A percentile compares a stretch with the other conserved stretches of the same genome.
phyloP scores from a whole-genome alignment of 148 eudicot genomes.

The Cornus suecica region DNA sequence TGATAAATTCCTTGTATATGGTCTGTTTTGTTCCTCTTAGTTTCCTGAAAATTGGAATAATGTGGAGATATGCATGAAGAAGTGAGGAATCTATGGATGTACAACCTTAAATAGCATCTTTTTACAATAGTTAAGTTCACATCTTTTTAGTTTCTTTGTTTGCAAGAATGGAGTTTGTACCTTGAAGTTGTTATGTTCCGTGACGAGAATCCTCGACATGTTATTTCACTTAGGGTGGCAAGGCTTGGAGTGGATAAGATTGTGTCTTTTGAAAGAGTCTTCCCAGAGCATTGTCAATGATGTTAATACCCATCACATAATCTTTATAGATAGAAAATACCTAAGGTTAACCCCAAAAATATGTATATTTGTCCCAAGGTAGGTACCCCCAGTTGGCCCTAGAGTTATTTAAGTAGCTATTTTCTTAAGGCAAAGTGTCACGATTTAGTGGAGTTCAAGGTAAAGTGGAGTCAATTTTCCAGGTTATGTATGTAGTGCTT shows the following conservation, averaged over 20 bases:
- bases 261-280: background rate
- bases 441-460: background rate
- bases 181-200: background rate
- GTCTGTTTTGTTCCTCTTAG: background rate
- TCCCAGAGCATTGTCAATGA: background rate
- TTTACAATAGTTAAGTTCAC: too few species aligned
- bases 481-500: too few species aligned
- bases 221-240: background rate
- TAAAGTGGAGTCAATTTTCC: background rate
- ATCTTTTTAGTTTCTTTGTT: too few species aligned
- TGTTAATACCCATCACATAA: background rate
- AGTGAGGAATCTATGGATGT: background rate
- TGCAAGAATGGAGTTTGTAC: background rate
- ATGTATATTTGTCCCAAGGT: background rate
- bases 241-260: too few species aligned
- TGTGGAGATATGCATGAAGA: background rate
- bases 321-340: background rate
- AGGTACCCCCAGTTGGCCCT: background rate
- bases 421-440: background rate
- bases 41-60: background rate
- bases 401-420: background rate
- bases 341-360: background rate
- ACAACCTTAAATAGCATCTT: background rate
- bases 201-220: background rate
- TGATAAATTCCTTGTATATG: background rate